A percentile compares a stretch with the other conserved stretches of the same genome.
phyloP scores from a whole-genome alignment of 768 basidiomycete genomes.

The Agaricus bisporus region DNA sequence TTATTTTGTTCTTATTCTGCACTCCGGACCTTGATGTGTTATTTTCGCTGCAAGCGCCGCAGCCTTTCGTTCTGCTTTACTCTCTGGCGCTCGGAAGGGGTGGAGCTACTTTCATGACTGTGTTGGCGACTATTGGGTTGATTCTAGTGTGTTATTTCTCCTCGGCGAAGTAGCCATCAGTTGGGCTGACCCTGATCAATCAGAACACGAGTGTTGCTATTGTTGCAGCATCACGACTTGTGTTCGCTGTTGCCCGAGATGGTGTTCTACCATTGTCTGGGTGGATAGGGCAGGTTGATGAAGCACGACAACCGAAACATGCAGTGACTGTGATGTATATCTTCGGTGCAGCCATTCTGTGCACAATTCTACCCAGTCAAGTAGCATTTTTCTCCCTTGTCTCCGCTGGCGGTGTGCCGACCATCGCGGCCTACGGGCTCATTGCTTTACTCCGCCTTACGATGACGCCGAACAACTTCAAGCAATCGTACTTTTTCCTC shows the following conservation, averaged over 20 bases:
- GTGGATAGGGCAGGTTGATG: conserved; percentile 78
- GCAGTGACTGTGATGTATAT: conserved; percentile 85
- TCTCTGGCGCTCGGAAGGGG: conserved; percentile 76
- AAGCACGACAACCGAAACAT: conserved; percentile 68
- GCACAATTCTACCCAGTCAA: conserved; percentile 83
- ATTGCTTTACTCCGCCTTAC: conserved; percentile 71
- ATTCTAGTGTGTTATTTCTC: conserved; percentile 52
- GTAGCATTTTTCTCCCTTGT: conserved; percentile 91
- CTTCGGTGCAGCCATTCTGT: conserved; percentile 71
- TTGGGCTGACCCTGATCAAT: conserved; percentile 1
- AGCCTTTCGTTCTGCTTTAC: conserved; percentile 89
- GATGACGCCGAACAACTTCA: conserved; percentile 75
- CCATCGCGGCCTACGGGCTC: conserved; percentile 82
- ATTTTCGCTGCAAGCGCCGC: conserved; percentile 75
- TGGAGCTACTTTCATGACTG: conserved; percentile 82
- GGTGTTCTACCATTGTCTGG: conserved; percentile 78
- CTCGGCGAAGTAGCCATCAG: neutral
- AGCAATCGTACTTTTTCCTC: conserved; percentile 64
- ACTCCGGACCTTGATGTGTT: conserved; percentile 72
- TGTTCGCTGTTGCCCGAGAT: conserved; percentile 93
- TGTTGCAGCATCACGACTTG: conserved; percentile 81
- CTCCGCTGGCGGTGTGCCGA: conserved; percentile 81
- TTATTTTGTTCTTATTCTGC: conserved; percentile 81
- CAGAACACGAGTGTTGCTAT: conserved; percentile 86
- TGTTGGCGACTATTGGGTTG: conserved; percentile 77